Percentiles rank a stretch among this genome's conserved stretches.
These are phyloP conservation scores for Metschnikowia lachancei DNA, from an alignment of 805 yeast genomes.

Conservation along the genomic window DNA sequence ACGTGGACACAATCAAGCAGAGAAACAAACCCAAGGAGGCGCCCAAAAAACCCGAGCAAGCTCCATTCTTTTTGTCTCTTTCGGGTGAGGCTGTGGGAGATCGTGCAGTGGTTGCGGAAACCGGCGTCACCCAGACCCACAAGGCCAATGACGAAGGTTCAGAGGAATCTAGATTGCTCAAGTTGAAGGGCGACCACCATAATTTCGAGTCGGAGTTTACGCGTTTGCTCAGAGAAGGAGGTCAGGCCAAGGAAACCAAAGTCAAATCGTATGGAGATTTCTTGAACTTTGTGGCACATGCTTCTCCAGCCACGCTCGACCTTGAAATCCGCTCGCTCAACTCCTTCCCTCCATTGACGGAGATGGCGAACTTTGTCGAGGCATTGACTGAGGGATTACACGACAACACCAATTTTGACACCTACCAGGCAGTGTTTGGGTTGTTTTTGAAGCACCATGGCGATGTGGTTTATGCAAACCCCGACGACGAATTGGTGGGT, in stretches of 20 bases:
- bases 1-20: constrained; percentile 78
- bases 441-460: constrained; percentile 77
- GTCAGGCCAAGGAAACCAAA: constrained; percentile 18
- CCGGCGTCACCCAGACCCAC: constrained; percentile 13
- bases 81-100: constrained; percentile 70
- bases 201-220: constrained; percentile 77
- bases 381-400: constrained; percentile 62
- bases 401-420: constrained; percentile 63
- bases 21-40: constrained; percentile 90
- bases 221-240: constrained; percentile 54
- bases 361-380: constrained; percentile 61
- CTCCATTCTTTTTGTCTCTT: constrained; percentile 75
- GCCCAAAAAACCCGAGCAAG: constrained; percentile 76
- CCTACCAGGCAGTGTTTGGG: constrained; percentile 76
- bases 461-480: constrained; percentile 57
- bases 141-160: constrained; percentile 8
- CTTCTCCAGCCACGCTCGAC: constrained; percentile 79
- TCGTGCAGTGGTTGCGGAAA: constrained; percentile 53
- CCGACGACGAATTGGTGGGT: constrained; percentile 36
- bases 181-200: constrained; percentile 32
- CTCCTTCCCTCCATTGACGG: constrained; percentile 61
- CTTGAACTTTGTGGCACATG: constrained; percentile 49
- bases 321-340: constrained; percentile 81
- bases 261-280: constrained; percentile 29
- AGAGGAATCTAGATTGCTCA: constrained; percentile 34